Evolutionary conservation across 2,329 filamentous ascomycete species (phyloP), one percentile per base, ranked within the genome.

Genomic region (Paecilomyces fulvus): DNA sequence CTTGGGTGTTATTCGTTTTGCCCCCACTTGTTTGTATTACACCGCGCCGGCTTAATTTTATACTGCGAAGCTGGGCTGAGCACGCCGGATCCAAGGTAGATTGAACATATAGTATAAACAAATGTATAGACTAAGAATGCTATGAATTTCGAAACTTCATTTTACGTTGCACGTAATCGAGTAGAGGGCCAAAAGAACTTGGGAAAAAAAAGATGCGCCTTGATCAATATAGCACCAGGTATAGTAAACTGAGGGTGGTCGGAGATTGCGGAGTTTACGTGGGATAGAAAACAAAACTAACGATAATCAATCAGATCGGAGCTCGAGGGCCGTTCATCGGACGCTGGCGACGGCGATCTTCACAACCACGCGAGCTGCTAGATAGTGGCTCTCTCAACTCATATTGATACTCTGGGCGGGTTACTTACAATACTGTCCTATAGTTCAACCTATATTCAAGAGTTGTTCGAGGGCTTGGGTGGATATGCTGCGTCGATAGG

Each of bases 251-350:
- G n/a, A 28, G 3, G 12, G 25, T 12, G 54, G 50, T 57, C 56
- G 62, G 62, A 64, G 62, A 64, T 64, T 61, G 58, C 62, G 61
- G 62, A 63, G 52, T 63, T 64, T 57, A 54, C 52, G 51, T 48
- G 21, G 20, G 17, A 43, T 53, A 12, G 23, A 33, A 53, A 46
- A 14, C 43, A 33, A 53, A 46, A 14, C 43, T 54, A 21, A 58
- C 60, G 62, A 60, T 62, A 51, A 59, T 60, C 61, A 43, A n/a
- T 21, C 21, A 60, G 62, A 60, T 49, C 48, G 48, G 37, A 49
- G 48, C 48, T 49, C 48, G 9, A 43, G 14, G 37, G 37, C 37
- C 37, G 37, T 43, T 43, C 37, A 43, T 17, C 37, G 37, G 37
- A 43, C 14, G 37, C 17, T 43, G n/a, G 6, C 37, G 5, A 43